A percentile compares a stretch with the other conserved stretches of the same genome.
These are phyloP conservation scores for Sporothrix globosa DNA, from an alignment of 2,329 filamentous ascomycete species.

Conservation along the genomic window DNA sequence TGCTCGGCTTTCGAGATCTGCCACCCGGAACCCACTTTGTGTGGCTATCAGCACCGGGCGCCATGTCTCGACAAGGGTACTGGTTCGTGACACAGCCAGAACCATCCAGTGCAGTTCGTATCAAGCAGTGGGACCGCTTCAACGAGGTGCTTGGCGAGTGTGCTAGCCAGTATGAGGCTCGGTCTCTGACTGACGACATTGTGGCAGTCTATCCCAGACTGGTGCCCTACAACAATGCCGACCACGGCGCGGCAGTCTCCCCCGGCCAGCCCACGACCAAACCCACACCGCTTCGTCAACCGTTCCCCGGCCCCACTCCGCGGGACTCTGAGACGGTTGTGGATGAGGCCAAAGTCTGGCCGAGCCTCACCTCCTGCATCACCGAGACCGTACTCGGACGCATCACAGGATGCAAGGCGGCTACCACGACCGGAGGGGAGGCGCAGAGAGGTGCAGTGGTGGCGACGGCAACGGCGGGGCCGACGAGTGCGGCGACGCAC, in stretches of 20 bases:
- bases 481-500: not conserved
- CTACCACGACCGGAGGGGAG: not conserved
- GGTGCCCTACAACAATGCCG: conserved; percentile 46
- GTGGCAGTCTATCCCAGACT: conserved; percentile 48
- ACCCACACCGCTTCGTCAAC: conserved; percentile 5
- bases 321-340: not conserved
- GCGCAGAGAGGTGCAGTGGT: not conserved
- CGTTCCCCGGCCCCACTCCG: not conserved
- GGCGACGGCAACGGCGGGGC: not conserved
- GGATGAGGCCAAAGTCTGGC: conserved; percentile 50
- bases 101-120: conserved; percentile 44
- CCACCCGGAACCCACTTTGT: conserved; percentile 62
- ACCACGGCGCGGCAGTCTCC: not conserved
- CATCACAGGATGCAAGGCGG: conserved; percentile 47
- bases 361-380: conserved; percentile 55
- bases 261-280: not conserved
- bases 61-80: conserved; percentile 58
- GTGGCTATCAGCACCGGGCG: conserved; percentile 57
- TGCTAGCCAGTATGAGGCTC: conserved; percentile 49
- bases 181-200: conserved; percentile 50
- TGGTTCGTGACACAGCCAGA: conserved; percentile 54
- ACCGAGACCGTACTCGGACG: conserved; percentile 50
- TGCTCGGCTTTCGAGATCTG: conserved; percentile 59
- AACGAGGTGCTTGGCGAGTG: conserved; percentile 59
- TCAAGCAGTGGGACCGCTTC: conserved; percentile 60